phyloP scores from a whole-genome alignment of 2,329 filamentous ascomycete genomes.

The Diaporthe sp. region DNA sequence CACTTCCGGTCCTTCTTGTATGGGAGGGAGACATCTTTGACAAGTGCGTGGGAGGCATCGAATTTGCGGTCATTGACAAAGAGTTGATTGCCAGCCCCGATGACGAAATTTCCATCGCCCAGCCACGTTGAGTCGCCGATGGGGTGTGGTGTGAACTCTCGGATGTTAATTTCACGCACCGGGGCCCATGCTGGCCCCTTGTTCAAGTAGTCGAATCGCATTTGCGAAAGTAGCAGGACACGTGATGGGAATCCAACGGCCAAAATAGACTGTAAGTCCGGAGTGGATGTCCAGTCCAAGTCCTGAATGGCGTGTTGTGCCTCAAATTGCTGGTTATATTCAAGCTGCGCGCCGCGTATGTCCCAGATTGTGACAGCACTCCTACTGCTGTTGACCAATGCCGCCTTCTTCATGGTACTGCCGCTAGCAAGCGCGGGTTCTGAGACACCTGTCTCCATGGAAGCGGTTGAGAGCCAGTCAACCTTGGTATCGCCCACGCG shows the following conservation, averaged over 20 bases:
- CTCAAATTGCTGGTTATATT: conserved; percentile 83
- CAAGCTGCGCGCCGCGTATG: conserved; percentile 82
- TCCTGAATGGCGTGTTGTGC: conserved; percentile 83
- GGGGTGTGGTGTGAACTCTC: conserved; percentile 86
- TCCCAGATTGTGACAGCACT: conserved; percentile 93
- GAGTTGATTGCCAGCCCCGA: conserved; percentile 92
- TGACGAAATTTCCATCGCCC: conserved; percentile 84
- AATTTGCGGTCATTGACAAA: conserved; percentile 87
- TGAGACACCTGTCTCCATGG: conserved; percentile 81
- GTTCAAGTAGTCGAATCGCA: conserved; percentile 92
- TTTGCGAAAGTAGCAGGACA: conserved; percentile 85
- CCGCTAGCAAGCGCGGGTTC: conserved; percentile 85
- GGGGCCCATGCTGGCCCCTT: conserved; percentile 91
- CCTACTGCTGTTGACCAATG: conserved; percentile 80
- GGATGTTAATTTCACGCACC: conserved; percentile 85
- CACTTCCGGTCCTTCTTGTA: conserved; percentile 65
- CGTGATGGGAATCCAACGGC: conserved; percentile 94
- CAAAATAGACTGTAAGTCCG: conserved; percentile 88
- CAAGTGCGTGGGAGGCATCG: conserved; percentile 71
- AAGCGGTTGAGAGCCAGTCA: conserved; percentile 87
- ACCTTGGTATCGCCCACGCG: conserved; percentile 76
- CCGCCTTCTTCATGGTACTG: conserved; percentile 88
- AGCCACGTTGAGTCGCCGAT: conserved; percentile 97
- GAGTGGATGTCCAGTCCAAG: conserved; percentile 94
- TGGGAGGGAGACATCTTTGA: conserved; percentile 65